Conservation (phyloP, 2,329 filamentous ascomycete genomes). For the Epichloe typhina region DNA sequence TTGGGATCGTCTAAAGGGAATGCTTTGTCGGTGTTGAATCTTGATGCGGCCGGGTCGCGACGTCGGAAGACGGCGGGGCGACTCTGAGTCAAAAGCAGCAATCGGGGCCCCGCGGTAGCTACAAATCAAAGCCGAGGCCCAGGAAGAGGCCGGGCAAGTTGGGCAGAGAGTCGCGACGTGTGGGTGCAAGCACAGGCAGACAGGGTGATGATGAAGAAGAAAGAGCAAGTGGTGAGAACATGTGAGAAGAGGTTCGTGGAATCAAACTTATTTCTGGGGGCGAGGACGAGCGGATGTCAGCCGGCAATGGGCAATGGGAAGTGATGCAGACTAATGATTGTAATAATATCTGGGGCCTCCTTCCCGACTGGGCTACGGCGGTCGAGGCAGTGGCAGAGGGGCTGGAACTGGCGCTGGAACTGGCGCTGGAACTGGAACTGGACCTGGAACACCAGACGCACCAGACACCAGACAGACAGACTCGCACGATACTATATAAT, state of each 20-base stretch:
- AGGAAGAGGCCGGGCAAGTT: not conserved
- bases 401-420: too few relatives aligned
- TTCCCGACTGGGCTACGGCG: too few relatives aligned
- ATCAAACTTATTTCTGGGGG: not conserved
- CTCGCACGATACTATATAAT: too few relatives aligned
- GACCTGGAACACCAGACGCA: too few relatives aligned
- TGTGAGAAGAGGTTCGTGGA: not conserved
- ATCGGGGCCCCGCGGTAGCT: conserved; percentile 10
- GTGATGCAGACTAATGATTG: not conserved
- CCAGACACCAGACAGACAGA: too few relatives aligned
- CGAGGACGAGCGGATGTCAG: not conserved
- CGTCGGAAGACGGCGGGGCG: conserved; percentile 9
- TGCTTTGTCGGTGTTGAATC: not conserved
- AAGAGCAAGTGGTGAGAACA: not conserved
- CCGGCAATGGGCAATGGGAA: not conserved
- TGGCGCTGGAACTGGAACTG: too few relatives aligned
- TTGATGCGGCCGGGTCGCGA: conserved; percentile 4
- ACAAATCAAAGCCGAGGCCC: conserved; percentile 7
- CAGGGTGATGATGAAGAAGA: not conserved
- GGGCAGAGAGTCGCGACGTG: not conserved
- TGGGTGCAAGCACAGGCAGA: not conserved
- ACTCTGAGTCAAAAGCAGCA: conserved; percentile 12
- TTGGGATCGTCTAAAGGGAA: not conserved
- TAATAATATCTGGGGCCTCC: too few relatives aligned
- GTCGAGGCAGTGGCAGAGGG: too few relatives aligned